Percentiles rank a stretch among this genome's conserved stretches.
Evolutionary conservation across 768 basidiomycete species (phyloP).

Genomic region (Lyophyllum shimeji): DNA sequence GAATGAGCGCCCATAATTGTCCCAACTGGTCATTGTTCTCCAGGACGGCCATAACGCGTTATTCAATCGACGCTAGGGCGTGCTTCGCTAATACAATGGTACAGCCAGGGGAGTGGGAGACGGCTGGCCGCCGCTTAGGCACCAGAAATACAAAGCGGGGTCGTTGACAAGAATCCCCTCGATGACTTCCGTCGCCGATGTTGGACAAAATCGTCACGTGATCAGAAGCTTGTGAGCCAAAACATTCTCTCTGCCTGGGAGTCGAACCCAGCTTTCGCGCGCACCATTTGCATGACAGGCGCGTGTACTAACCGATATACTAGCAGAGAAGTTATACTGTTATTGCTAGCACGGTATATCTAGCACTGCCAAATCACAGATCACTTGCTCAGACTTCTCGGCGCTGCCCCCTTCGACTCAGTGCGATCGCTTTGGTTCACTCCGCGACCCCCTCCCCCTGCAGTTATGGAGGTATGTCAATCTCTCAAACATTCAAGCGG

Average conservation of each 20-base stretch:
- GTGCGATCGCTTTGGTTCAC: too few species aligned
- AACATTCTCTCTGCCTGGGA: conserved; percentile 15
- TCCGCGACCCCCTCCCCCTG: neutral
- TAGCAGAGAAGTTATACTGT: conserved; percentile 4
- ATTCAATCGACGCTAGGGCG: neutral
- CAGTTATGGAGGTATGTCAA: conserved; percentile 2
- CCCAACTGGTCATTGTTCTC: conserved; percentile 56
- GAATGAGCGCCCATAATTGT: conserved; percentile 66
- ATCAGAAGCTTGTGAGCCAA: neutral
- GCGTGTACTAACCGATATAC: conserved; percentile 17
- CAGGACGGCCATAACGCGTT: conserved; percentile 49
- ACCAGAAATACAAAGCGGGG: too few species aligned
- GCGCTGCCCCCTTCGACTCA: too few species aligned
- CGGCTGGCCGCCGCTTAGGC: neutral
- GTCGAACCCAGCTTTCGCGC: conserved; percentile 16
- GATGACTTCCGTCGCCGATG: too few species aligned
- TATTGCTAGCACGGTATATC: too few species aligned
- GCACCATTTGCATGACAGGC: conserved; percentile 3
- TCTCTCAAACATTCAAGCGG: neutral
- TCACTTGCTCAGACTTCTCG: too few species aligned
- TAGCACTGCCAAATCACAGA: too few species aligned
- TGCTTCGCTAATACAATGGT: neutral
- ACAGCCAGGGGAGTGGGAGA: neutral
- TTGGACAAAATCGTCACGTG: neutral
- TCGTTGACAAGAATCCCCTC: too few species aligned